These are phyloP conservation scores for Candida labiduridarum DNA, from an alignment of 1,139 yeast genomes.

Conservation along the genomic window DNA sequence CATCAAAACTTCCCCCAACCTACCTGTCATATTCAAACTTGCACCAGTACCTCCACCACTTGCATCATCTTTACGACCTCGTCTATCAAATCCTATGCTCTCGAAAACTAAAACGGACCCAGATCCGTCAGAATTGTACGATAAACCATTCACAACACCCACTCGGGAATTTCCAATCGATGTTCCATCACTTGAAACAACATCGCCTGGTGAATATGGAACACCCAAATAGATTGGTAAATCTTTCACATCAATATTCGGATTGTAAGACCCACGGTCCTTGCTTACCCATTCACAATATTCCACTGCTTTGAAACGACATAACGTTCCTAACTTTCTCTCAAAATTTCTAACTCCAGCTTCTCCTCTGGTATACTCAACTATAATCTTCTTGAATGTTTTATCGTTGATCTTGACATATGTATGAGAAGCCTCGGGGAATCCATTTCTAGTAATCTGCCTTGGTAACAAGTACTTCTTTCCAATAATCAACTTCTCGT, in stretches of 20 bases:
- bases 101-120: slow-evolving; percentile 86
- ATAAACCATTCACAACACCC: slow-evolving; percentile 90
- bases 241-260: slow-evolving; percentile 44
- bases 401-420: slow-evolving; percentile 46
- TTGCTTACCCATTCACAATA: slow-evolving; percentile 46
- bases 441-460: slow-evolving; percentile 72
- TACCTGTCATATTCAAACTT: slow-evolving; percentile 73
- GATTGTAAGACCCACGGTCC: slow-evolving; percentile 25
- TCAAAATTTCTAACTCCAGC: slow-evolving; percentile 86
- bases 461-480: slow-evolving; percentile 74
- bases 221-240: slow-evolving; percentile 56
- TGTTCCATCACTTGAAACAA: slow-evolving; percentile 16
- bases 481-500: slow-evolving; percentile 79
- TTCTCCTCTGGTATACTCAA: slow-evolving; percentile 73
- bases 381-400: slow-evolving; percentile 61
- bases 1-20: slow-evolving; percentile 78
- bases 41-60: slow-evolving; percentile 24
- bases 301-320: slow-evolving; percentile 84
- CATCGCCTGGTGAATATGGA: slow-evolving; percentile 37
- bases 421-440: slow-evolving; percentile 37
- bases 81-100: slow-evolving; percentile 60
- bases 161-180: slow-evolving; percentile 39
- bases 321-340: slow-evolving; percentile 68
- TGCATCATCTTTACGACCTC: slow-evolving; percentile 38
- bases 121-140: slow-evolving; percentile 85